Percentiles rank a stretch among this genome's conserved stretches.
phyloP scores from a whole-genome alignment of 2,329 filamentous ascomycete species.

The Verticillium nubilum region DNA sequence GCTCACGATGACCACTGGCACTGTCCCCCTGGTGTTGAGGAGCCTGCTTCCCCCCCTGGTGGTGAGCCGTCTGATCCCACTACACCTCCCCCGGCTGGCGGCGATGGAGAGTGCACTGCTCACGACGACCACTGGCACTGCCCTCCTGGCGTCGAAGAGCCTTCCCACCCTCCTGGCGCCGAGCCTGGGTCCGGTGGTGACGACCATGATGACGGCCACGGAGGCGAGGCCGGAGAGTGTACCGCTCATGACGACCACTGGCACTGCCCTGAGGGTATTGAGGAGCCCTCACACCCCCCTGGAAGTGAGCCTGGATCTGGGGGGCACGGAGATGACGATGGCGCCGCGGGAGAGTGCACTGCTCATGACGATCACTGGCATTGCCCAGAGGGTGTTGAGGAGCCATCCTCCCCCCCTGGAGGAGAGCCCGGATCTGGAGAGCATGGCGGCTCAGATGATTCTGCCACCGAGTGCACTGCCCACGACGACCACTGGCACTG shows the following conservation, averaged over 20 bases:
- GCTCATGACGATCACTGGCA: conserved; percentile 8
- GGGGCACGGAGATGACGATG: neutral
- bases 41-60: neutral
- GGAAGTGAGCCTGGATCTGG: neutral
- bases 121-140: conserved; percentile 9
- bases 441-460: neutral
- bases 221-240: neutral
- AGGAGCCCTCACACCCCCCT: neutral
- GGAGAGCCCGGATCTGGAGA: neutral
- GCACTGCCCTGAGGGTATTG: conserved; percentile 7
- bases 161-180: neutral
- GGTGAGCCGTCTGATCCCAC: neutral
- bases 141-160: conserved; percentile 1
- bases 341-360: neutral
- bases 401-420: neutral
- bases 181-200: neutral
- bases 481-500: conserved; percentile 9
- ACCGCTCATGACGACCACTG: conserved; percentile 1
- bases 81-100: neutral
- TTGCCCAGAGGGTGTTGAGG: conserved; percentile 7
- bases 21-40: conserved; percentile 9
- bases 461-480: neutral
- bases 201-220: neutral
- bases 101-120: neutral
- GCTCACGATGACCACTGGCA: conserved; percentile 8